Base-by-base conservation (phyloP, 2,329 filamentous ascomycete genomes). In the Pseudopyricularia cyperi region DNA sequence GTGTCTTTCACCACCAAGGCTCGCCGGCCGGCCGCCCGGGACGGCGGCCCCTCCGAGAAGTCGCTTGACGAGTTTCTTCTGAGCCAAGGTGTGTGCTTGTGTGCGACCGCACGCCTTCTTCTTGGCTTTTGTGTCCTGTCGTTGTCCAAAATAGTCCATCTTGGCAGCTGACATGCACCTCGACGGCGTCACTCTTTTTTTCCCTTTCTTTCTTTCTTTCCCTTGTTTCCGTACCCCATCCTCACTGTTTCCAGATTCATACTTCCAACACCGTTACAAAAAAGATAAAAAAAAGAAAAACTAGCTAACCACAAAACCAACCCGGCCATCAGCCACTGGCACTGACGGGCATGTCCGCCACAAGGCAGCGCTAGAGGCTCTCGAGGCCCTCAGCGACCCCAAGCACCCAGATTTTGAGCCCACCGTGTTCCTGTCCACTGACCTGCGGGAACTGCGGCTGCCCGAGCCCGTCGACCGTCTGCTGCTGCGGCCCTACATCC, bases 401-500 rank as follows among this genome's bases (percentile, higher is more conserved):
- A 50, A 53, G 11, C 63, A 65, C 56, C 42, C 61, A 46, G 60
- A 63, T 7, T 76, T 75, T 55, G 71, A 75, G 58, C 71, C 73
- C 4, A 70, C 68, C 3, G 67, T 76, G 37, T 65, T 76, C 57
- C 68, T 64, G 6, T 65, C 65, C 1, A 59, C 65, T 50, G 73
- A 76, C 55, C 57, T 72, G 48, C 60, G 60, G 28, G 62, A 65
- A 17, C 51, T 70, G 30, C 65, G 63, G 51, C 57, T 70, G 15
- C 64, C 66, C 12, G 60, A 61, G 1, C 64, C 68, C 5, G 54
- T 78, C 46, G 67, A 76, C 61, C 65, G 66, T 39, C 72, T 73
- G 55, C 26, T 83, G 2, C 66, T 87, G 17, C 68, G 73, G 39
- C 78, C 81, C 0, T 88, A 87, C 62, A 68, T 82, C 48, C 63